These are phyloP conservation scores for Cucurbita moschata DNA, from an alignment of 306 rosid genomes.

Conservation along the genomic window DNA sequence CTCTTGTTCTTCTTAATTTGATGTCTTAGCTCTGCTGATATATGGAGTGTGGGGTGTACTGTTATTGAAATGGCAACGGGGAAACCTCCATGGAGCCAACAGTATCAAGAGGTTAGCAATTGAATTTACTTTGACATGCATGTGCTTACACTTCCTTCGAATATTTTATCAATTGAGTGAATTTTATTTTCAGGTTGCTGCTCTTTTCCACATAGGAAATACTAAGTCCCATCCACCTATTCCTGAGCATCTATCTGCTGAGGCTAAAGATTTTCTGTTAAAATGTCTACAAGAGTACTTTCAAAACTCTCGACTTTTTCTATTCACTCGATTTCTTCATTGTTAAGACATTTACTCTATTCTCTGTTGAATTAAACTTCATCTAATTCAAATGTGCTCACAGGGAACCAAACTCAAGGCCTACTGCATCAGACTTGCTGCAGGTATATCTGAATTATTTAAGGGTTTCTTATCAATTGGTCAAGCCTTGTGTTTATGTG, in stretches of 20 bases:
- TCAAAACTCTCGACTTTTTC: conserved; percentile 5
- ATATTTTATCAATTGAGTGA: conserved; percentile 2
- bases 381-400: conserved; percentile 22
- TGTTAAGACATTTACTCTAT: neutral
- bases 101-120: conserved; percentile 68
- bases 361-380: neutral
- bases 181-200: conserved; percentile 60
- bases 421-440: conserved; percentile 61
- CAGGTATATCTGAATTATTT: conserved; percentile 34
- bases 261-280: conserved; percentile 73
- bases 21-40: conserved; percentile 67
- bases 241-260: conserved; percentile 78
- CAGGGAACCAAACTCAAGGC: conserved; percentile 85
- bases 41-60: conserved; percentile 98
- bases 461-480: neutral
- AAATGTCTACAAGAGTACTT: conserved; percentile 72
- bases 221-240: conserved; percentile 94
- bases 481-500: neutral
- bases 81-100: conserved; percentile 98
- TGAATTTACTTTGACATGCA: conserved; percentile 1
- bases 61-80: conserved; percentile 97
- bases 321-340: neutral
- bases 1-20: neutral
- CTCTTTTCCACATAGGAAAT: conserved; percentile 75
- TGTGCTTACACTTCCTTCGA: neutral